Base-by-base conservation (phyloP, 495 filamentous ascomycete species). In the Beverwykella pulmonaria region DNA sequence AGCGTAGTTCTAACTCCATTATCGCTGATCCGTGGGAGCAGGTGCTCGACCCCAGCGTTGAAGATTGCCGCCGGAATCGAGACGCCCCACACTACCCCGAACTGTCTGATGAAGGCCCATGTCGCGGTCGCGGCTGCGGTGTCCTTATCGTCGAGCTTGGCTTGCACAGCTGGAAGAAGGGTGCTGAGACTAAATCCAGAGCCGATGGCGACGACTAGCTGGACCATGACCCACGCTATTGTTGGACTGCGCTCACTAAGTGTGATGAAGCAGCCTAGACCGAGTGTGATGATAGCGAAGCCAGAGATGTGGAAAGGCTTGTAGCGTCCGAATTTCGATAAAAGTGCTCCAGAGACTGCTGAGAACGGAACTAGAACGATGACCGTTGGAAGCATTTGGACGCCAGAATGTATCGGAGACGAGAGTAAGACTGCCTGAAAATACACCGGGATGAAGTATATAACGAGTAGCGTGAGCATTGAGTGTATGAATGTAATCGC, bases 401-500 rank as follows among this genome's bases (percentile, higher is more conserved):
- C 75, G 3, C 88, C 87, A 1, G 86, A 77, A 4, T 84, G 62
- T 3, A 82, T 82, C 0, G 84, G 78, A 0, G 78, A 74, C 36
- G 80, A 78, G 54, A 76, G 80, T 59, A 83, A 82, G 30, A 88
- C 80, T 5, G 84, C 81, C 56, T 85, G 76, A 69, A 88, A 87
- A 74, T 87, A 92, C n/a, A 90, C 77, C 0, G 87, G 81, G 32
- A 87, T 75, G 57, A 82, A 88, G 68, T 89, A 88, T 0, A 91
- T 65, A 0, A 87, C 67, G 63, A 53, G 81, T 79, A 76, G 82
- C 27, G 76, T 71, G 17, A 85, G 71, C 7, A 86, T 74, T 71
- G 71, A 85, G 72, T 82, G 86, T 69, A 81, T 78, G 23, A 76
- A 76, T 0, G 80, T 83, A 1, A 76, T 79, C 5, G 83, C 23